phyloP scores from a whole-genome alignment of 306 rosid genomes.

The Erythrophleum fordii region DNA sequence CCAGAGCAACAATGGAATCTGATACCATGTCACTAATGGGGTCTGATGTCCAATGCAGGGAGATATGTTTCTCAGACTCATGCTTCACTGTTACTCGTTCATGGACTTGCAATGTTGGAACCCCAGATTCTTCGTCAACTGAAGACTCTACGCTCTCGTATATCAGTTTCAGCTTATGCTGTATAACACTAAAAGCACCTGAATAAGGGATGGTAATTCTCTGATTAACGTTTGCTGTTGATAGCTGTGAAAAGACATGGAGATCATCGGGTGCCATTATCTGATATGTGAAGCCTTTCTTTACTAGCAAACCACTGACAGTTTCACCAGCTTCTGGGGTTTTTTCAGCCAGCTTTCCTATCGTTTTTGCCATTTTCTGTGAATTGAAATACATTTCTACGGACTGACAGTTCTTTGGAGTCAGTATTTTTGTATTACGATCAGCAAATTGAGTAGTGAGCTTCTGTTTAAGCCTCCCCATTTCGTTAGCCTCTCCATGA shows the following conservation, averaged over 20 bases:
- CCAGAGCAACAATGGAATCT: constrained; percentile 78
- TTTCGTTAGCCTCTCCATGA: constrained; percentile 92
- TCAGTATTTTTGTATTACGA: constrained; percentile 77
- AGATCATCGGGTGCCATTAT: constrained; percentile 95
- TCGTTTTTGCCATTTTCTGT: constrained; percentile 90
- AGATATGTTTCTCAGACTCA: constrained; percentile 78
- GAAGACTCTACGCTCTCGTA: constrained; percentile 79
- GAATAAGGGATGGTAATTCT: constrained; percentile 85
- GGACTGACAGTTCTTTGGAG: constrained; percentile 90
- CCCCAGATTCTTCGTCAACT: constrained; percentile 76
- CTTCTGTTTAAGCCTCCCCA: constrained; percentile 97
- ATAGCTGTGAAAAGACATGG: constrained; percentile 85
- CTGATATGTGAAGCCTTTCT: constrained; percentile 90
- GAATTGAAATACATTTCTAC: constrained; percentile 92
- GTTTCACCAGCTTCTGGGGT: constrained; percentile 75
- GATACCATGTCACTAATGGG: constrained; percentile 92
- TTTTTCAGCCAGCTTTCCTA: constrained; percentile 81
- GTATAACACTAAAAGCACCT: constrained; percentile 65
- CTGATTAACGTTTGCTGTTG: constrained; percentile 79
- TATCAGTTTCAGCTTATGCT: constrained; percentile 70
- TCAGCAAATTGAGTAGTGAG: constrained; percentile 76
- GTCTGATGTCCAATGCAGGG: constrained; percentile 87
- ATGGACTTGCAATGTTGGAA: constrained; percentile 70
- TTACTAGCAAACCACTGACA: constrained; percentile 82
- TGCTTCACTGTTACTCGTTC: constrained; percentile 75